A percentile compares a stretch with the other conserved stretches of the same genome.
phyloP scores from a whole-genome alignment of 192 early-diverging fungal species.

The Rhizophagus clarus region DNA sequence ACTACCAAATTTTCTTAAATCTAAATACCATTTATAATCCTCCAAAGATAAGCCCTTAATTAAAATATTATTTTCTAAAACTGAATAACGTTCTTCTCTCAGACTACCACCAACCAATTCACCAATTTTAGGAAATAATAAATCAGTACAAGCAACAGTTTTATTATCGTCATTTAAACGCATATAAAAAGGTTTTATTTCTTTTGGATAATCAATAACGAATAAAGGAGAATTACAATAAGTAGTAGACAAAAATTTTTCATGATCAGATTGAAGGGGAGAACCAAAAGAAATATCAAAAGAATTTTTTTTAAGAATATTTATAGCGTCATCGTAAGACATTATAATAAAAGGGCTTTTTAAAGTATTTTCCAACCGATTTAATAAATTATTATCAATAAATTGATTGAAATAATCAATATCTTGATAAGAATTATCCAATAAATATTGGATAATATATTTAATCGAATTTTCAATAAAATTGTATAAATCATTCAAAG shows the following conservation, averaged over 20 bases:
- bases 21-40: slow-evolving; percentile 84
- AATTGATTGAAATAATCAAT: slow-evolving; percentile 61
- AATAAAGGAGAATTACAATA: slow-evolving; percentile 78
- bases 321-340: slow-evolving; percentile 80
- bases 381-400: slow-evolving; percentile 53
- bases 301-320: slow-evolving; percentile 65
- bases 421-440: slow-evolving; percentile 58
- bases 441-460: slow-evolving; percentile 55
- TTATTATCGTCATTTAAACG: slow-evolving; percentile 48
- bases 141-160: slow-evolving; percentile 82
- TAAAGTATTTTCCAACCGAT: slow-evolving; percentile 41
- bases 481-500: slow-evolving; percentile 63
- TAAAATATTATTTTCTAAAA: slow-evolving; percentile 55
- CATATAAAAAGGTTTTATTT: slow-evolving; percentile 92
- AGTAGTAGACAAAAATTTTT: slow-evolving; percentile 73
- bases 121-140: slow-evolving; percentile 82
- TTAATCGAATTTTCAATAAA: slow-evolving; percentile 70
- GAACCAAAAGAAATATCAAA: slow-evolving; percentile 66
- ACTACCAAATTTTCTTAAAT: slow-evolving; percentile 79
- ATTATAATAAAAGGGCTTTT: slow-evolving; percentile 65
- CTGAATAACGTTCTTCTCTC: slow-evolving; percentile 69
- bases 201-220: slow-evolving; percentile 85
- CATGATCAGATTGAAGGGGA: slow-evolving; percentile 82
- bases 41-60: slow-evolving; percentile 58
- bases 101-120: slow-evolving; percentile 85